phyloP scores from a whole-genome alignment of 495 filamentous ascomycete species.

The Penicillium flavigenum region DNA sequence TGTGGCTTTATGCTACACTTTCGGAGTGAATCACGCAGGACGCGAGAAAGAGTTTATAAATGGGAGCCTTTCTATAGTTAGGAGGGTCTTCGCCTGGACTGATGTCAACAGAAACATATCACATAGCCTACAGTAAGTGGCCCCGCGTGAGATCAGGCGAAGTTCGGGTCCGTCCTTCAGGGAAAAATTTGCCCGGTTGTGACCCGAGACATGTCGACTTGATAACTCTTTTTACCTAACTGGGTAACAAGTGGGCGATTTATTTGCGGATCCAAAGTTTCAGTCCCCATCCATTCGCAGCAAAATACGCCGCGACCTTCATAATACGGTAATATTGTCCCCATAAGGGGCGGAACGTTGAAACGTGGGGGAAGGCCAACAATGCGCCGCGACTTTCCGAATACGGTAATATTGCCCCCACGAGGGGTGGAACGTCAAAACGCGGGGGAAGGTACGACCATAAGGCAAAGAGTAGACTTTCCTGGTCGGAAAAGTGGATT shows the following conservation, averaged over 20 bases:
- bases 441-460: too few species aligned
- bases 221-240: not conserved
- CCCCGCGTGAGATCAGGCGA: not conserved
- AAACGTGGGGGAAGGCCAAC: not conserved
- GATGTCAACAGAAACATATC: not conserved
- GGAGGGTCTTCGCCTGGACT: not conserved
- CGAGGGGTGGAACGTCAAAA: too few species aligned
- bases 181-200: not conserved
- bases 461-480: too few species aligned
- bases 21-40: not conserved
- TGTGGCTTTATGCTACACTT: not conserved
- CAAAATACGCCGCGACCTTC: not conserved
- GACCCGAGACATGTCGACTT: not conserved
- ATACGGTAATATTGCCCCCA: too few species aligned
- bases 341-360: not conserved
- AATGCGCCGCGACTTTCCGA: too few species aligned
- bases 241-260: not conserved
- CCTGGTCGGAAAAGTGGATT: too few species aligned
- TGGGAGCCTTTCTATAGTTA: not conserved
- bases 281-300: not conserved
- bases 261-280: not conserved
- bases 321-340: too few species aligned
- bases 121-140: not conserved
- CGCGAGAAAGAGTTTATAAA: not conserved
- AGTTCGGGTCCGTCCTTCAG: not conserved